Conservation (phyloP, 192 early-diverging fungal genomes). For the Funneliformis mosseae region DNA sequence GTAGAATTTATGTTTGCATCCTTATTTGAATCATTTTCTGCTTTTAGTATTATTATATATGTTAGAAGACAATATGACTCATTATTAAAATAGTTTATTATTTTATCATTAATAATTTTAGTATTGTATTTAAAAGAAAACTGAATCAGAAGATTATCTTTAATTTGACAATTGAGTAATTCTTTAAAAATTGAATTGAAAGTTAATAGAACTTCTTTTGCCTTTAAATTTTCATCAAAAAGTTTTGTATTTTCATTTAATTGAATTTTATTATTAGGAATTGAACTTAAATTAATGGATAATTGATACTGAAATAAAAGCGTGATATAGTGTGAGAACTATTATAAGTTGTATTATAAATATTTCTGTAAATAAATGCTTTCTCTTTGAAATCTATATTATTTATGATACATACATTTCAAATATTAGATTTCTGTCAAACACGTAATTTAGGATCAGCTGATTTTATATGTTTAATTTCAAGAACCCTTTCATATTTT, state of each 20-base stretch:
- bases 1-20: not conserved
- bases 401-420: slow-evolving; percentile 1
- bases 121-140: not conserved
- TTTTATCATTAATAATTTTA: not conserved
- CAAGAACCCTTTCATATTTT: too few species aligned
- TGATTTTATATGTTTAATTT: too few species aligned
- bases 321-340: not conserved
- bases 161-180: too few species aligned
- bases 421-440: not conserved
- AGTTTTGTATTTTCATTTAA: not conserved
- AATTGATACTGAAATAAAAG: slow-evolving; percentile 13
- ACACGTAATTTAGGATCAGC: too few species aligned
- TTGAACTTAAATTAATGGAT: not conserved
- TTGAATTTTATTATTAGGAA: not conserved
- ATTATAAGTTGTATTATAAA: not conserved
- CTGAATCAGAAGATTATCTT: too few species aligned
- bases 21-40: not conserved
- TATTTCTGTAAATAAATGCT: slow-evolving; percentile 10
- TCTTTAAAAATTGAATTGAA: too few species aligned
- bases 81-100: not conserved
- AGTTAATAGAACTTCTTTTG: too few species aligned
- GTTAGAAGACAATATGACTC: not conserved
- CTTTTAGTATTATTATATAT: not conserved
- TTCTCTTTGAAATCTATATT: slow-evolving; percentile 24
- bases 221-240: not conserved